Evolutionary conservation across 129 eudicot genomes (phyloP), one percentile per base, ranked within the genome.

Genomic region (Escallonia herrerae): DNA sequence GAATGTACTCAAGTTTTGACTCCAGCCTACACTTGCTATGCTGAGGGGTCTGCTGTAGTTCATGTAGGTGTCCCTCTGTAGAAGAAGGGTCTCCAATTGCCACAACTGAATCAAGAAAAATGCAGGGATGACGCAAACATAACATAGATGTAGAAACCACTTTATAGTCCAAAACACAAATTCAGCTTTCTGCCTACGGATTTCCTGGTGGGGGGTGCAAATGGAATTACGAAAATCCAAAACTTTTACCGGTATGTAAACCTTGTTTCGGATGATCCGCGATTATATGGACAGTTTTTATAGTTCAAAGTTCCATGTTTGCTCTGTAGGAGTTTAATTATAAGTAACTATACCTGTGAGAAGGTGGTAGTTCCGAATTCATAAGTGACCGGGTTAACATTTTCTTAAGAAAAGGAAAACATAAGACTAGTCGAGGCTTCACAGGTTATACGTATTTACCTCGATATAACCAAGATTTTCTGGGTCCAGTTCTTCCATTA

Each of bases 401-500:
- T 15, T n/a, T 63, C 40, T 15, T 63, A 7, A 37, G 56, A 63
- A 14, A 63, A 63, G 67, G 13, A 22, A 60, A 40, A 41, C 7
- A 22, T 65, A 57, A 53, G 41, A 53, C 6, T 60, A 12, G 41
- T 60, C 5, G 4, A 10, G n/a, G 40, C 40, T 37, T 57, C 13
- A 33, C 12, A 2, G n/a, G 58, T 4, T 53, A 53, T 15, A 12
- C 40, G 11, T 58, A 54, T 57, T 62, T 88, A 94, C 99, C 99
- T 94, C 99, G 60, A 94, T 94, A 68, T 94, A 89, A 52, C 97
- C 95, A 61, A 86, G 86, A 58, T 70, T 73, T 53, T 94, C 97
- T 4, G 97, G 97, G 83, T 94, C 99, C 58, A 94, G 59, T 72
- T 94, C 99, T 73, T 94, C 99, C 99, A 94, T 94, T 48, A 94